A percentile compares a stretch with the other conserved stretches of the same genome.
These are phyloP conservation scores for Trebouxia sp. DNA, from an alignment of 139 green algal species.

Conservation along the genomic window DNA sequence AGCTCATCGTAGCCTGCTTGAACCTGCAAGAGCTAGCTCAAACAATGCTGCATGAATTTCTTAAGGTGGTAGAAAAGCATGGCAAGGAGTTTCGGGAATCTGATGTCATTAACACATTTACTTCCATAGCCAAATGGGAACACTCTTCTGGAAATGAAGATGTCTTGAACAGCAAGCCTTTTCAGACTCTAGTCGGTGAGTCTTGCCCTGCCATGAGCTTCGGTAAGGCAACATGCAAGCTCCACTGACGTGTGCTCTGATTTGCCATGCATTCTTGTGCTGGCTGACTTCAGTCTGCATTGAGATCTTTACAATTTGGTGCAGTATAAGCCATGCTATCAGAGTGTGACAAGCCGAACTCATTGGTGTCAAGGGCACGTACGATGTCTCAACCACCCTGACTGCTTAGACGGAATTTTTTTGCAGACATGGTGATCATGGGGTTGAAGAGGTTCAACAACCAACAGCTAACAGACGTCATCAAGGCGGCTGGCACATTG, in stretches of 20 bases:
- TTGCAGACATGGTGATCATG: slow-evolving; percentile 26
- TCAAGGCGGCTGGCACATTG: slow-evolving; percentile 6
- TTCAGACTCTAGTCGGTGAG: slow-evolving; percentile 28
- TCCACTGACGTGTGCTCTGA: too few species aligned
- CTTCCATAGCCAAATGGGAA: slow-evolving; percentile 8
- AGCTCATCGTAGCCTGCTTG: too few species aligned
- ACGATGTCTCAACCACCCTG: background rate
- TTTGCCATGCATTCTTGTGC: too few species aligned
- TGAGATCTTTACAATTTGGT: too few species aligned
- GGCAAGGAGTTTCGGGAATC: background rate
- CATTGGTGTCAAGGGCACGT: too few species aligned
- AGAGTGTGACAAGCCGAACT: too few species aligned
- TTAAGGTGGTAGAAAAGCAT: slow-evolving; percentile 7
- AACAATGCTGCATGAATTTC: too few species aligned
- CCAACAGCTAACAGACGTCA: background rate
- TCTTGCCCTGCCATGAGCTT: too few species aligned
- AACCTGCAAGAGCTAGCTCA: too few species aligned
- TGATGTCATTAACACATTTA: slow-evolving; percentile 8
- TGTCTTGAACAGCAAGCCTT: slow-evolving; percentile 1
- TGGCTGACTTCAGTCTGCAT: too few species aligned
- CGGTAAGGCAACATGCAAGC: too few species aligned
- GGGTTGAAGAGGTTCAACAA: slow-evolving; percentile 13
- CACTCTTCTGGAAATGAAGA: slow-evolving; percentile 2
- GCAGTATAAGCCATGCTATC: too few species aligned
- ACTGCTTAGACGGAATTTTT: background rate